Evolutionary conservation across 2,329 filamentous ascomycete genomes (phyloP), one percentile per base, ranked within the genome.

Genomic region (Claviceps sp.): DNA sequence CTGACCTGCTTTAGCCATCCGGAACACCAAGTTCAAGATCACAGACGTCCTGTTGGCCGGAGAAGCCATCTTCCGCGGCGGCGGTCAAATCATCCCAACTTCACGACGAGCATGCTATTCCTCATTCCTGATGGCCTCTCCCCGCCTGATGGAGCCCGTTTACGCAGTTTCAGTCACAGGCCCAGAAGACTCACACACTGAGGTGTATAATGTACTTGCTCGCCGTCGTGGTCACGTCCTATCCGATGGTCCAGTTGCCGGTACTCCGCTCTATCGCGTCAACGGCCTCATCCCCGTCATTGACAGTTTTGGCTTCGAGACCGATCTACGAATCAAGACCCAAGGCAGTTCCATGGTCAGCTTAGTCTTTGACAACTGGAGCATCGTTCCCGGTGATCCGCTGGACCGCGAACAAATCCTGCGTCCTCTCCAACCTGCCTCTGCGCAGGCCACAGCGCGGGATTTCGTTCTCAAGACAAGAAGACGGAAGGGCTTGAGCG

Each of bases 391-490:
- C 1, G 93, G 93, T 52, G 93, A 98, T 67, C 93, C 93, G 42
- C 77, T 98, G 38, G 93, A 98, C 68, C 85, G 84, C 62, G 86
- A 89, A 55, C 83, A 94, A 56, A 81, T 89, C 58, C 73, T 93
- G 52, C 77, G 87, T 48, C 88, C 90, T 5, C 73, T 98, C 57
- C 90, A 97, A 68, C 89, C 90, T 56, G 93, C 93, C 1, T 80
- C 79, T 51, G 87, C 88, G 50, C 89, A 94, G 72, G 89, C 87
- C 22, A 94, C 90, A 48, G 93, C 93, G 1, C 78, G 93, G 56
- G 93, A 98, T 68, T 97, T 98, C 68, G 90, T 97, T 51, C 78
- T 97, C 56, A 98, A 98, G 79, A 98, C 93, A 10, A 79, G 93
- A 59, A 75, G 89, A 62, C 80, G 93, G 59, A 98, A 98, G 77